Conservation (phyloP, 164 flowering plant species). For the Akebia trifoliata region DNA sequence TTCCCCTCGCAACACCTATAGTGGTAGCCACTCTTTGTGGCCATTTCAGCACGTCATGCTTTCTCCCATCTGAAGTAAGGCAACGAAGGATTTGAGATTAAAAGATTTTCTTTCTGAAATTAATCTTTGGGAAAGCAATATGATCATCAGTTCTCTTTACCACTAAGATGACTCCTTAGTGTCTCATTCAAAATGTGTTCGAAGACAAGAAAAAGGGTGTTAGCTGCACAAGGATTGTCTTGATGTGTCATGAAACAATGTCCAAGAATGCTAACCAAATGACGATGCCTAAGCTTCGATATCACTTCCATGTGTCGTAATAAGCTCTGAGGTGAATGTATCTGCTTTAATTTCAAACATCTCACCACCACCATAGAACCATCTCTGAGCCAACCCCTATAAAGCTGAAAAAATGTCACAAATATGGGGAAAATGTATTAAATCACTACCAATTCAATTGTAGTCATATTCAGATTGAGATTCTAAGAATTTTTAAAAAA, state of each 20-base stretch:
- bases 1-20: conserved; percentile 69
- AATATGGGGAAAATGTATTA: background rate
- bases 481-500: too few relatives aligned
- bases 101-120: background rate
- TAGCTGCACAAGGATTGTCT: conserved; percentile 39
- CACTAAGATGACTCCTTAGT: conserved; percentile 51
- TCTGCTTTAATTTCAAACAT: conserved; percentile 56
- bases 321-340: conserved; percentile 43
- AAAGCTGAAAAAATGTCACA: conserved; percentile 41
- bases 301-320: conserved; percentile 51
- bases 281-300: conserved; percentile 67
- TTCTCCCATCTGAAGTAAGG: conserved; percentile 50
- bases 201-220: conserved; percentile 53
- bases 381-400: conserved; percentile 66
- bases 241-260: conserved; percentile 59
- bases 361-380: conserved; percentile 55
- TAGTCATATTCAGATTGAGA: too few relatives aligned
- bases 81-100: background rate
- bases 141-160: conserved; percentile 27
- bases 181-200: conserved; percentile 62
- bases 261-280: conserved; percentile 80
- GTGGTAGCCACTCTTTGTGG: conserved; percentile 65
- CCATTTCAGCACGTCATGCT: conserved; percentile 67
- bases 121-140: background rate
- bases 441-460: too few relatives aligned